Base-by-base conservation (phyloP, 495 filamentous ascomycete species). In the Apodospora peruviana region DNA sequence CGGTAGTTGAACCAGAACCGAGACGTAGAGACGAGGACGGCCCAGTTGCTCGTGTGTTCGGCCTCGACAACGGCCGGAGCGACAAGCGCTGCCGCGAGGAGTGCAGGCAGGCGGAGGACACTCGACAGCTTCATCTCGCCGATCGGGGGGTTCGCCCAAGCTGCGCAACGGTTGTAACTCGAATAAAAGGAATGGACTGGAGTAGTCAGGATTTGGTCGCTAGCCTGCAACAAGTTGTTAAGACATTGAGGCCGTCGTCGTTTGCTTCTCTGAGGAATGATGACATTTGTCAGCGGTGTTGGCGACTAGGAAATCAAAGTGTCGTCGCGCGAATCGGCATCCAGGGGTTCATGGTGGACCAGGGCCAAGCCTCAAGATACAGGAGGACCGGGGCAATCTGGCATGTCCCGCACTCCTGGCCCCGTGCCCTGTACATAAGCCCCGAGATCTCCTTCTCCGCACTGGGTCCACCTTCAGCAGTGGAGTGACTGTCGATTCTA, bases 1-100 rank as follows among this genome's bases (percentile, higher is more conserved):
- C 93, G 87, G 72, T 98, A 98, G 72, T 98, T 98, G 81, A 98
- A 98, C 93, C 93, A 98, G 75, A 98, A 98, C 48, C 93, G 86
- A 7, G 94, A 97, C n/a, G 93, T 98, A 39, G 86, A 91, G 29
- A 98, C 93, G 7, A 98, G 83, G 40, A 98, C 93, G 2, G 93
- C 93, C 94, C 94, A 98, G 65, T 98, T 98, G 53, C 87, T 95
- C 1, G 94, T 97, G 68, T 98, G 93, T 51, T 93, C 87, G 50
- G 85, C 82, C 23, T 70, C 58, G 29, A 75, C 73, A 24, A 61
- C 57, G 10, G 57, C 51, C 40, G 72, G 52, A 39, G 67, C 58
- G 45, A 78, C 57, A 53, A 82, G 59, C 50, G 71, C 48, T 40
- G 66, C 58, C 40, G 66, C 65, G 29, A 76, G 45, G 32, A 76